Evolutionary conservation across 495 filamentous ascomycete species (phyloP), one percentile per base, ranked within the genome.

Genomic region (Achaetomiella virescens): DNA sequence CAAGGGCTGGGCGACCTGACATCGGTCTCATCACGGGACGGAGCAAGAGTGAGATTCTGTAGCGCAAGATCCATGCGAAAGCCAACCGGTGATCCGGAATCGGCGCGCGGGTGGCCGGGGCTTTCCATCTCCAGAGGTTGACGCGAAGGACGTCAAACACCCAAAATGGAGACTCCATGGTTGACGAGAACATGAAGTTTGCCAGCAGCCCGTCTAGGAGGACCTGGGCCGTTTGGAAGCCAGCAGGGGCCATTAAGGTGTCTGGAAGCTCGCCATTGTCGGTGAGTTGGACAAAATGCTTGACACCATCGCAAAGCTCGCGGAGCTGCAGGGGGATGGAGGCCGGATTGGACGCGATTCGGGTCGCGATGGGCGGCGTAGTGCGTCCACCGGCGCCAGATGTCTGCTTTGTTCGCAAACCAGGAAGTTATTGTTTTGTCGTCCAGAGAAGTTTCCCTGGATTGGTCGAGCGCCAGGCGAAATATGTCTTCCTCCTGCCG

Each of bases 171-270:
- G 57, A 60, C 1, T 36, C 21, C 0, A 66, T 31, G 1, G 51
- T 58, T 46, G 60, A 60, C 5, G 42, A 35, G 14, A 49, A n/a
- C 37, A 66, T 58, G 45, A 66, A 66, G 27, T 63, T 56, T 14
- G 54, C 42, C 12, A 66, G 43, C 63, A 66, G 56, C 0, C 35
- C 63, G 1, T 66, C 52, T 0, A 66, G 57, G 21, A 66, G 60
- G 3, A 59, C 27, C 0, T 55, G 51, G 2, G 43, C 33, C 0
- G 57, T 24, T 14, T 55, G 47, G 9, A 37, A 21, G 0, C 38
- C 47, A 15, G 43, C 20, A 18, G 18, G 42, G 0, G 9, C 36
- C 17, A 61, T n/a, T 0, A 66, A 44, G 15, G 54, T 52, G 3
- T 48, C 40, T 0, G 63, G 63, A 1, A 66, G 57, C 1, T 27